Percentiles rank a stretch among this genome's conserved stretches.
Evolutionary conservation across 306 rosid species (phyloP).

Genomic region (Vigna nakashimae): DNA sequence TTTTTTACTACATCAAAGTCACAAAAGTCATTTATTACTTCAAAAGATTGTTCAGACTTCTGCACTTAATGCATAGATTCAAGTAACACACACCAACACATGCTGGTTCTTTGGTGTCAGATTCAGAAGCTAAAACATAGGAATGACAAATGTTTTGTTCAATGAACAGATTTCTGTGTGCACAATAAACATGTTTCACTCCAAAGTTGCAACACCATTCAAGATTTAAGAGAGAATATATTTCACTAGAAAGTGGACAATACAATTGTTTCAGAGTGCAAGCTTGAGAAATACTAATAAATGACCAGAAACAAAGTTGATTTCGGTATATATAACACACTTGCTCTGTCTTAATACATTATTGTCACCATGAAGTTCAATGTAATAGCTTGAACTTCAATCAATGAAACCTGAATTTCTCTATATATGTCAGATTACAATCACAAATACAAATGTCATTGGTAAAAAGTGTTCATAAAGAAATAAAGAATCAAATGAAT

Average conservation of each 20-base stretch:
- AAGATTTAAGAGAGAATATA: not conserved
- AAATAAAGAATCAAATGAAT: constrained; percentile 47
- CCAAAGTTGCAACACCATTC: not conserved
- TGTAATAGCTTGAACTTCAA: constrained; percentile 63
- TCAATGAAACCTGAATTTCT: constrained; percentile 44
- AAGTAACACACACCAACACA: not conserved
- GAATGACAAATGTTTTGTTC: not conserved
- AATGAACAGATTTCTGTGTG: not conserved
- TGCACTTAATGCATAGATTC: not conserved
- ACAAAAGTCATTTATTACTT: not conserved
- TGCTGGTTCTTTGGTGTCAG: not conserved
- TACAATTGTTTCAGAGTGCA: not conserved
- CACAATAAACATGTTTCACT: not conserved
- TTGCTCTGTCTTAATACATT: constrained; percentile 33
- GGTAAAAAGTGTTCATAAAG: constrained; percentile 22
- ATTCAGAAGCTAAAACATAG: not conserved
- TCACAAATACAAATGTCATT: not conserved
- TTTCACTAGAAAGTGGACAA: not conserved
- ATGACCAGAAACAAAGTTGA: constrained; percentile 28
- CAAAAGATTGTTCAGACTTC: not conserved
- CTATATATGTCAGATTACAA: constrained; percentile 35
- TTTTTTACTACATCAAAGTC: not conserved
- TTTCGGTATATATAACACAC: constrained; percentile 26
- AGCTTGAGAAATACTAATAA: not conserved
- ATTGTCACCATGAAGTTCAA: constrained; percentile 57